Base-by-base conservation (phyloP, 176 grass and related monocot species). In the Oryza rufipogon region DNA sequence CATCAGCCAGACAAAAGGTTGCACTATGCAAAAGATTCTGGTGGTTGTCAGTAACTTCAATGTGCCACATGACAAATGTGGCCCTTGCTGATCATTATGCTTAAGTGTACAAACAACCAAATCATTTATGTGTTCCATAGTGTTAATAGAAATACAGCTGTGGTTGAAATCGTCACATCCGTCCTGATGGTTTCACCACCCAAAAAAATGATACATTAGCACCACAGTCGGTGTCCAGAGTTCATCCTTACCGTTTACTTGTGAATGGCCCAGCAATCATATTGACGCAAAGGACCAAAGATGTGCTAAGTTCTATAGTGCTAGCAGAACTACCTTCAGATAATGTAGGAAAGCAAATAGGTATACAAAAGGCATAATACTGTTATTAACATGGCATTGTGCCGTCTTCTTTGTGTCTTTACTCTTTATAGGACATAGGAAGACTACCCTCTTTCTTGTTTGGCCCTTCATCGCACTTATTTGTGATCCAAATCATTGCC, bases 41-140 rank as follows among this genome's bases (percentile, higher is more conserved):
- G n/a, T 45, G 82, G 22, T n/a, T 45, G 7, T 68, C 11, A 45
- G 65, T 85, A 45, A 41, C 46, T 84, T 69, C 39, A 46, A 44
- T 2, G 46, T 69, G 20, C 25, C 81, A 73, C 2, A 5, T 44
- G 38, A 63, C 38, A 64, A 83, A 44, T 22, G 3, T 25, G 14
- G 13, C 16, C 12, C 20, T 39, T 16, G 19, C 19, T 28, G 63
- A 76, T 66, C 5, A 22, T 39, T 15, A 76, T 76, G 30, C 44
- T 74, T 54, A 68, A 67, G 75, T 19, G 64, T 68, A 15, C 46
- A 68, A 38, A 68, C 82, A 28, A 68, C 73, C 11, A 81, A 23
- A 77, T 61, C n/a, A 77, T n/a, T 42, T 66, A 0, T 49, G 25
- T 52, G 11, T 74, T 11, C 0, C 34, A 75, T 12, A 12, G n/a